Conservation (phyloP, 164 flowering plant genomes). For the Piper longum region DNA sequence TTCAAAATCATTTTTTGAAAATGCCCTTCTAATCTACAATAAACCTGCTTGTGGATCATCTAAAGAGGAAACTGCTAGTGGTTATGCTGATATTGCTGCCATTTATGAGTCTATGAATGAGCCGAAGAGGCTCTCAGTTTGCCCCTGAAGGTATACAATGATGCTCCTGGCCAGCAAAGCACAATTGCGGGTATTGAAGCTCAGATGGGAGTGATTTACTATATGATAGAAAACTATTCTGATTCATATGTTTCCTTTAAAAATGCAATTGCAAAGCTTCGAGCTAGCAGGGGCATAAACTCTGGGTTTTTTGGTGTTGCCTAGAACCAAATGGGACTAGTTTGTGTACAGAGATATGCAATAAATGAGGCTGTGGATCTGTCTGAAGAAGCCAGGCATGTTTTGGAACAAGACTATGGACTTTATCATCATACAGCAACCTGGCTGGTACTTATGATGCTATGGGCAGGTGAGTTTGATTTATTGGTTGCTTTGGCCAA, state of each 20-base stretch:
- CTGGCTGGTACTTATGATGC: conserved; percentile 97
- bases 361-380: conserved; percentile 72
- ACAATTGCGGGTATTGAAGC: conserved; percentile 89
- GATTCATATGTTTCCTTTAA: conserved; percentile 61
- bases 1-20: conserved; percentile 75
- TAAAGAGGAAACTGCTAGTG: conserved; percentile 82
- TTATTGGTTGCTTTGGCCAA: too few relatives aligned
- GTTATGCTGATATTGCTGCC: conserved; percentile 71
- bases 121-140: conserved; percentile 70
- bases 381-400: conserved; percentile 75
- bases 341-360: conserved; percentile 67
- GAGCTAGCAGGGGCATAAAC: conserved; percentile 78
- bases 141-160: conserved; percentile 50
- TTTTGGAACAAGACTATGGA: conserved; percentile 75
- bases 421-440: conserved; percentile 87
- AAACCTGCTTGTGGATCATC: conserved; percentile 63
- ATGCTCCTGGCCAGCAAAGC: conserved; percentile 85
- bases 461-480: conserved; percentile 47
- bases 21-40: conserved; percentile 70
- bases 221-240: conserved; percentile 58
- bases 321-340: conserved; percentile 89
- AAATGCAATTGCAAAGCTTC: conserved; percentile 54
- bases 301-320: conserved; percentile 87
- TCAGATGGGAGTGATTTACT: conserved; percentile 88
- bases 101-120: conserved; percentile 89